These are phyloP conservation scores for Penicillium parvum DNA, from an alignment of 495 filamentous ascomycete species.

Conservation along the genomic window DNA sequence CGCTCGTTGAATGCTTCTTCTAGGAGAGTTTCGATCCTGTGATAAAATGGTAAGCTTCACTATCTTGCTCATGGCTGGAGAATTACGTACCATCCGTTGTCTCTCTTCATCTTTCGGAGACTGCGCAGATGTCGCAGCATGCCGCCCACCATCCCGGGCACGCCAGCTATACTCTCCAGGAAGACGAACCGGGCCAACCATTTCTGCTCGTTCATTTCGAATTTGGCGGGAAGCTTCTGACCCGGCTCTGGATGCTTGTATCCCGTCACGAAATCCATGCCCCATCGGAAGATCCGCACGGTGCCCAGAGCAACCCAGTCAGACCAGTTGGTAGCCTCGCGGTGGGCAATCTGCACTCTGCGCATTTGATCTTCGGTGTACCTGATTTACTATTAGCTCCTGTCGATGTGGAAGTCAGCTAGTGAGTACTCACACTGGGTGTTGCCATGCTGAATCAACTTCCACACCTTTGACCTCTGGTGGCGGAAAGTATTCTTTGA, in stretches of 20 bases:
- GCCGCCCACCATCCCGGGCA: slow-evolving; percentile 95
- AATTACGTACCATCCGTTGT: slow-evolving; percentile 76
- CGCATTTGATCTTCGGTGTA: slow-evolving; percentile 63
- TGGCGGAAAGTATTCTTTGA: slow-evolving; percentile 40
- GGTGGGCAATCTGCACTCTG: slow-evolving; percentile 60
- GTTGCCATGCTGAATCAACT: slow-evolving; percentile 35
- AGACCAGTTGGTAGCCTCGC: slow-evolving; percentile 60
- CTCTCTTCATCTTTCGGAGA: slow-evolving; percentile 76
- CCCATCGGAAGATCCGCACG: slow-evolving; percentile 60
- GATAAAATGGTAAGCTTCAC: not conserved
- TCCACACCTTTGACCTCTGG: slow-evolving; percentile 32
- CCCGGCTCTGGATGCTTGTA: slow-evolving; percentile 61
- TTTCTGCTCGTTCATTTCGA: slow-evolving; percentile 67
- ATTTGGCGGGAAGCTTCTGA: slow-evolving; percentile 37
- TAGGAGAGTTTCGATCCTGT: slow-evolving; percentile 86
- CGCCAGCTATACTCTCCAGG: slow-evolving; percentile 88
- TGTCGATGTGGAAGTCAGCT: too few relatives aligned
- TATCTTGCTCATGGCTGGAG: not conserved
- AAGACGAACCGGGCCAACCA: slow-evolving; percentile 87
- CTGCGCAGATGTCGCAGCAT: slow-evolving; percentile 86
- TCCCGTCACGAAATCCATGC: slow-evolving; percentile 64
- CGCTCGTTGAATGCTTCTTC: slow-evolving; percentile 95
- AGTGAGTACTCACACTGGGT: slow-evolving; percentile 48
- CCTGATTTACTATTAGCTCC: slow-evolving; percentile 28
- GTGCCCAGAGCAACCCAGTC: slow-evolving; percentile 61